phyloP scores from a whole-genome alignment of 768 basidiomycete genomes.

The Boletus huronensis region DNA sequence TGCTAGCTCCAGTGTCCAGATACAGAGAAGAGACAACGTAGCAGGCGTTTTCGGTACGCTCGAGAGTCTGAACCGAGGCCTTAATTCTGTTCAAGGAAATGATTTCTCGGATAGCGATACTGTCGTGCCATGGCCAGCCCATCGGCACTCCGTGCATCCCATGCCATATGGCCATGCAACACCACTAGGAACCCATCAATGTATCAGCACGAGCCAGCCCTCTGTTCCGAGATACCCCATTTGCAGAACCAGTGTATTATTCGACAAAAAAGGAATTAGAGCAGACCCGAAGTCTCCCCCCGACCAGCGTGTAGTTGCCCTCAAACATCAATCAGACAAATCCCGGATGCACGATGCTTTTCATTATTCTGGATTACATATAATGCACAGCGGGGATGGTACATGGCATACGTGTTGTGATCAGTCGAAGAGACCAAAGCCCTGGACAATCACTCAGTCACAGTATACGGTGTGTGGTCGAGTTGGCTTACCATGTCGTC shows the following conservation, averaged over 20 bases:
- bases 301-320: background rate
- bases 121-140: too few species aligned
- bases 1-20: background rate
- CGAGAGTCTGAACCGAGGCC: background rate
- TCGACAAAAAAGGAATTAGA: background rate
- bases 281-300: background rate
- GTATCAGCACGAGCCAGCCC: background rate
- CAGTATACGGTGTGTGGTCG: background rate
- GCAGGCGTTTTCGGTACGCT: too few species aligned
- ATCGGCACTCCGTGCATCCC: conserved; percentile 5
- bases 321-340: conserved; percentile 4
- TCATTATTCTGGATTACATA: conserved; percentile 24
- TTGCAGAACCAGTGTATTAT: background rate
- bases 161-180: background rate
- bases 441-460: conserved; percentile 41
- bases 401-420: conserved; percentile 16
- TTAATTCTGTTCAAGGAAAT: background rate
- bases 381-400: conserved; percentile 8
- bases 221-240: conserved; percentile 13
- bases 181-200: background rate
- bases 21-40: background rate
- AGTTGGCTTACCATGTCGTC: conserved; percentile 73
- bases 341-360: conserved; percentile 8
- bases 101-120: background rate
- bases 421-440: conserved; percentile 93